Evolutionary conservation across 2,329 filamentous ascomycete genomes (phyloP), one percentile per base, ranked within the genome.

Genomic region (Coniochaeta prunicola): DNA sequence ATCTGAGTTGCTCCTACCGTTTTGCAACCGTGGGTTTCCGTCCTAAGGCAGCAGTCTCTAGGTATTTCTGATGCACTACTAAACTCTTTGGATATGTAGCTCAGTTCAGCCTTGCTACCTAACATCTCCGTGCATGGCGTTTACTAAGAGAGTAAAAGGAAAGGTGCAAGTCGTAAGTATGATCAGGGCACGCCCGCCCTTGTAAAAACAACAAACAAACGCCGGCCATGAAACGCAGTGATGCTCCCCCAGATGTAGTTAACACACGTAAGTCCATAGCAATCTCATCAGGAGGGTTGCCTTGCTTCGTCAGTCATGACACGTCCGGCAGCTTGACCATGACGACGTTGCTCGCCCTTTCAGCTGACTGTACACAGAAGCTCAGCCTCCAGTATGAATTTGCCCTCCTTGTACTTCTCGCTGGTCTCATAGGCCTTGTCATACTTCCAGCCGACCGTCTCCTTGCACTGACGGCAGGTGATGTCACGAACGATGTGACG

Each of bases 361-460:
- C 69, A 86, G 67, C 78, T 83, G 61, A 97, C 92, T 65, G 86
- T 87, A 74, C 90, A 93, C 40, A 97, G 80, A 63, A 97, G 76
- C 77, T 96, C 92, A 33, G 90, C 90, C 78, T 97, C 93, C 59
- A 99, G 81, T 61, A 99, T 99, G 72, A 90, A 97, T 77, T 97
- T 99, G 59, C 92, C 92, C 80, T 99, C 94, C 79, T 99, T 99
- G 77, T 99, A 99, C 77, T 96, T 96, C 82, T 99, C 93, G 64
- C 82, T 87, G 34, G 79, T 75, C 77, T 99, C 94, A 72, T 90
- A 97, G 1, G 94, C 94, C 77, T 96, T 96, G 75, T 99, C 94
- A 73, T 99, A 99, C 74, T 96, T 97, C 94, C 94, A 99, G 36
- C 94, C 94, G 57, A 99, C 94, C 31, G 88, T 89, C 73, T 92